Evolutionary conservation across 2,329 filamentous ascomycete species (phyloP).

Genomic region (Pseudocercospora vitis): DNA sequence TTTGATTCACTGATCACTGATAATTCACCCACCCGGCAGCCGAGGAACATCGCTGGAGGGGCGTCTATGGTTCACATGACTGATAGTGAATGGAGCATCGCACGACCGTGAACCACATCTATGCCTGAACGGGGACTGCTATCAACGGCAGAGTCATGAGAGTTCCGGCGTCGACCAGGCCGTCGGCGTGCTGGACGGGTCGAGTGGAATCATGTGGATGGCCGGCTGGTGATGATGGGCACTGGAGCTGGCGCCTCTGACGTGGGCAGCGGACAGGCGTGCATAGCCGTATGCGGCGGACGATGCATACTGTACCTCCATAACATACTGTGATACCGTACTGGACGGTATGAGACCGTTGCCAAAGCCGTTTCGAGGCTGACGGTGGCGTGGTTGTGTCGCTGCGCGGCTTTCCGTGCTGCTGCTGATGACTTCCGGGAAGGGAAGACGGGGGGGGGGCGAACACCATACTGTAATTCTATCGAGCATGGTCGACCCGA

Average conservation of each 20-base stretch:
- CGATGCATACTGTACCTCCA: too few species aligned
- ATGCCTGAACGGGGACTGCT: background rate
- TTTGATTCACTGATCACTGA: background rate
- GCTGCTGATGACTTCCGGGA: background rate
- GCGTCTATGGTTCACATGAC: background rate
- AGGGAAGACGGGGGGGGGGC: too few species aligned
- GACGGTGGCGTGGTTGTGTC: background rate
- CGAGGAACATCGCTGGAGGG: too few species aligned
- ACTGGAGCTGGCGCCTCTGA: constrained; percentile 2
- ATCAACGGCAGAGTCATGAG: background rate
- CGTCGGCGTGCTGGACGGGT: background rate
- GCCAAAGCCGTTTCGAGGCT: background rate
- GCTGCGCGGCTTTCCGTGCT: background rate
- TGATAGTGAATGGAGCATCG: background rate
- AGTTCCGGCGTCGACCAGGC: background rate
- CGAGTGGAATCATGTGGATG: too few species aligned
- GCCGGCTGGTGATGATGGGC: too few species aligned
- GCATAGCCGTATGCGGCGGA: background rate
- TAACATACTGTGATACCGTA: too few species aligned
- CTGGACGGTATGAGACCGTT: background rate
- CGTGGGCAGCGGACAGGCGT: background rate
- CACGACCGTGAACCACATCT: background rate
- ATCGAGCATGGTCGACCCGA: too few species aligned
- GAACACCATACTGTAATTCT: too few species aligned
- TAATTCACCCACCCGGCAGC: too few species aligned